A percentile compares a stretch with the other conserved stretches of the same genome.
Evolutionary conservation across 1,284 basidiomycete species (phyloP).

Genomic region (Sanghuangporus baumii): DNA sequence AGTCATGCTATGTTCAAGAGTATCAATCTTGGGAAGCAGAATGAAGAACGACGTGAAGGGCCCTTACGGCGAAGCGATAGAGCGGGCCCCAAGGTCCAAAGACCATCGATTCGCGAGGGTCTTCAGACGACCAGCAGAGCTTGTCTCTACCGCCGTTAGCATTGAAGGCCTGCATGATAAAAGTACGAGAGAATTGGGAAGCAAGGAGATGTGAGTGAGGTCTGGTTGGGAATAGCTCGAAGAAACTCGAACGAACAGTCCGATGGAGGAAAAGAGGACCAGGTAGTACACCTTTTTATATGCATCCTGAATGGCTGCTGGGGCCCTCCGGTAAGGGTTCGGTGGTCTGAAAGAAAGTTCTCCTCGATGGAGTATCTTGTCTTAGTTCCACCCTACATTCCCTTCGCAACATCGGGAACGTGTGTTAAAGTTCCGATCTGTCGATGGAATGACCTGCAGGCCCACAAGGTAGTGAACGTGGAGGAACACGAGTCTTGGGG

Average conservation of each 20-base stretch:
- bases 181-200: conserved; percentile 19
- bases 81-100: conserved; percentile 75
- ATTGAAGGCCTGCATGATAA: conserved; percentile 34
- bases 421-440: conserved; percentile 18
- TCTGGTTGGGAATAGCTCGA: conserved; percentile 14
- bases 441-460: conserved; percentile 14
- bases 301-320: not conserved
- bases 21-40: conserved; percentile 21
- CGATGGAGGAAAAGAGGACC: conserved; percentile 17
- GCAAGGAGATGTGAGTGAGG: conserved; percentile 19
- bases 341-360: not conserved
- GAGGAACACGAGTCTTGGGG: conserved; percentile 13
- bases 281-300: conserved; percentile 11
- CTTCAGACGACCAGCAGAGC: conserved; percentile 79
- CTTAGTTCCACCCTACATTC: not conserved
- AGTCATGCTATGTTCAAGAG: conserved; percentile 46
- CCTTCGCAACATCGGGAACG: conserved; percentile 15
- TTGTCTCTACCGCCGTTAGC: conserved; percentile 56
- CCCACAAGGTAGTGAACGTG: conserved; percentile 20
- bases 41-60: conserved; percentile 18
- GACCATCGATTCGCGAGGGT: conserved; percentile 73
- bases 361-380: conserved; percentile 13
- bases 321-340: not conserved
- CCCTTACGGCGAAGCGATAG: conserved; percentile 70
- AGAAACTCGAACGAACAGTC: conserved; percentile 26